phyloP scores from a whole-genome alignment of 345 rosid genomes.

The Bruguiera parviflora region DNA sequence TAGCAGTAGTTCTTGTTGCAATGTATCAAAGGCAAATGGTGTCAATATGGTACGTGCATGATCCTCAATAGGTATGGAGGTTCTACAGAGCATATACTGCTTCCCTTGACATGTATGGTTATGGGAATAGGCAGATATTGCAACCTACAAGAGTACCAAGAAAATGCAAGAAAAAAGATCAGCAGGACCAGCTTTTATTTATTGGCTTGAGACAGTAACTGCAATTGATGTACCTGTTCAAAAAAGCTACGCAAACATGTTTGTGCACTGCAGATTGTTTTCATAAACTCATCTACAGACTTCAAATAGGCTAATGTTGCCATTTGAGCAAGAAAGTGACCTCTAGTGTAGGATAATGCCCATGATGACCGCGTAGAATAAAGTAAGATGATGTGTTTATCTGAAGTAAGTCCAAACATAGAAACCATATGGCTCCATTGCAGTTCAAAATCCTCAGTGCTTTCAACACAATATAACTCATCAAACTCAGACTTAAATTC shows the following conservation, averaged over 20 bases:
- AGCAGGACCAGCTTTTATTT: background rate
- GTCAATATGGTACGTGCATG: conserved; percentile 71
- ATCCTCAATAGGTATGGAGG: conserved; percentile 82
- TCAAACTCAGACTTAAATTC: conserved; percentile 74
- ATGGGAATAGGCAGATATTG: conserved; percentile 42
- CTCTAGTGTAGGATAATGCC: conserved; percentile 58
- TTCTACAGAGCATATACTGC: conserved; percentile 51
- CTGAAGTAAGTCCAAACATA: conserved; percentile 72
- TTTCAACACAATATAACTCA: conserved; percentile 51
- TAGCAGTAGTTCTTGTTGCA: conserved; percentile 72
- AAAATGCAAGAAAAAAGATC: conserved; percentile 8
- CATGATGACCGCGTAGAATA: conserved; percentile 62
- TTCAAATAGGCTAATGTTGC: conserved; percentile 58
- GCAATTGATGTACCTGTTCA: conserved; percentile 55
- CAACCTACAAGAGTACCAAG: conserved; percentile 44
- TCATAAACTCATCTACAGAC: conserved; percentile 60
- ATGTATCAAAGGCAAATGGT: conserved; percentile 67
- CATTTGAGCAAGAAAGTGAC: conserved; percentile 68
- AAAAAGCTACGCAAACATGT: conserved; percentile 69
- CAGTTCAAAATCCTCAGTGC: conserved; percentile 69
- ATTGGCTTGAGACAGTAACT: background rate
- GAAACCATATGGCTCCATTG: conserved; percentile 68
- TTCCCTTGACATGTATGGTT: conserved; percentile 34
- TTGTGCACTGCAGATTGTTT: conserved; percentile 49
- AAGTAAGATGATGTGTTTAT: conserved; percentile 70